Base-by-base conservation (phyloP, 139 green algal genomes). In the Chlorella ohadii region DNA sequence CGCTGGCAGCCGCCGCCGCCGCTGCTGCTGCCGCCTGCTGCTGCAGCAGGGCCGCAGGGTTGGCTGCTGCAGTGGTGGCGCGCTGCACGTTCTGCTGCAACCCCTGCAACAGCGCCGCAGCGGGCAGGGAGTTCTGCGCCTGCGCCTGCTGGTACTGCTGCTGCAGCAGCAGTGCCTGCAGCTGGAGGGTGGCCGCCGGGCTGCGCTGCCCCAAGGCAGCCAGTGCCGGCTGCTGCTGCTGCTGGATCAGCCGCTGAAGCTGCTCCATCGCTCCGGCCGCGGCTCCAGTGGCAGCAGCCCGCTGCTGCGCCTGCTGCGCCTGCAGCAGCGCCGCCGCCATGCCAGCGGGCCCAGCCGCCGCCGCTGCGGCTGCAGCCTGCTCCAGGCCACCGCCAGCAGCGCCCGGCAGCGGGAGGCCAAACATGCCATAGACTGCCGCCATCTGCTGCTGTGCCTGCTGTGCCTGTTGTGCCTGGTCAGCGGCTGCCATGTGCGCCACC, bases 391-490 rank as follows among this genome's bases (percentile, higher is more conserved):
- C 51, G 51, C 51, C 51, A 13, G 51, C 51, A 59, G 51, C 51
- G 22, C 51, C 51, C 11, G 51, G 51, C 51, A 59, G 51, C 12
- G 51, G 61, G 3, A 83, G 28, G 0, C 77, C 77, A 83, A 83
- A 83, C 77, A 83, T 83, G 27, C 27, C n/a, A 16, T 83, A 83
- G 0, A 83, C 39, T 0, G 77, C 59, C 1, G 77, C 61, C 77
- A 83, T 83, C 38, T 73, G 61, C 61, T 83, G 77, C 61, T 83
- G 77, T 41, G 61, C 76, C 76, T 61, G 76, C 76, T 71, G 57
- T 16, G 61, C 7, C 9, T 31, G 61, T 6, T 67, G 61, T 23
- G 28, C 61, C 9, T 67, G 31, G 31, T 36, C 74, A 59, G 76
- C 76, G 5, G 36, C 57, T 12, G 57, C 61, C 65, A 64, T 15